Evolutionary conservation across 2,329 filamentous ascomycete species (phyloP), one percentile per base, ranked within the genome.

Genomic region (Tolypocladium sp.): DNA sequence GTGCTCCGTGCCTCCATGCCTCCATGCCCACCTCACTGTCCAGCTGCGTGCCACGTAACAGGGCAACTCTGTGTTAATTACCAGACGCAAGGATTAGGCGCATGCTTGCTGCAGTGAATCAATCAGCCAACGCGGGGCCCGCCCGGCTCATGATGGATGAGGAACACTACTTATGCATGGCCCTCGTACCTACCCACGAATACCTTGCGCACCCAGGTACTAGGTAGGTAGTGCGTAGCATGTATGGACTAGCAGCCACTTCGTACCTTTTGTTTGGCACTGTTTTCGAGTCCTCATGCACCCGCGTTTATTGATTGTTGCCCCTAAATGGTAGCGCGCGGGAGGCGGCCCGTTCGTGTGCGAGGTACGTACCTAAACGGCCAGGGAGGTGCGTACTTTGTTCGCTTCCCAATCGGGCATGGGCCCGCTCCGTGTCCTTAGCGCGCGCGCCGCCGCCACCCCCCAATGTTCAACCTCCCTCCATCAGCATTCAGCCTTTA

Each of bases 381-480:
- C 25, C 20, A n/a, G 30, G 10, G 44, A 57, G 40, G 30, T 30
- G 13, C 37, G 12, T 22, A 25, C 59, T 59, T 57, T 38, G 59
- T 55, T 58, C 60, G 58, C 56, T 59, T 59, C 62, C 60, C 40
- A 60, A 62, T 59, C 57, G 49, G 56, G 63, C 58, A 38, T 57
- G 60, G 62, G 57, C 58, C 58, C 55, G 55, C 53, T 38, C 49
- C 55, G 30, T 54, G 22, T 55, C 51, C 55, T 59, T 57, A 62
- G 61, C 58, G 56, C 57, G 49, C 40, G 49, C 57, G 49, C 57
- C 57, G 56, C 55, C 51, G 58, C 59, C 60, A 59, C 57, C 55
- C 41, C 54, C 57, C 53, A 58, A 57, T 58, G 63, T 63, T 65
- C 68, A 69, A 66, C 65, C 66, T 67, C 65, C 67, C 65, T 65